Base-by-base conservation (phyloP, 306 rosid species). In the Vigna radiata region DNA sequence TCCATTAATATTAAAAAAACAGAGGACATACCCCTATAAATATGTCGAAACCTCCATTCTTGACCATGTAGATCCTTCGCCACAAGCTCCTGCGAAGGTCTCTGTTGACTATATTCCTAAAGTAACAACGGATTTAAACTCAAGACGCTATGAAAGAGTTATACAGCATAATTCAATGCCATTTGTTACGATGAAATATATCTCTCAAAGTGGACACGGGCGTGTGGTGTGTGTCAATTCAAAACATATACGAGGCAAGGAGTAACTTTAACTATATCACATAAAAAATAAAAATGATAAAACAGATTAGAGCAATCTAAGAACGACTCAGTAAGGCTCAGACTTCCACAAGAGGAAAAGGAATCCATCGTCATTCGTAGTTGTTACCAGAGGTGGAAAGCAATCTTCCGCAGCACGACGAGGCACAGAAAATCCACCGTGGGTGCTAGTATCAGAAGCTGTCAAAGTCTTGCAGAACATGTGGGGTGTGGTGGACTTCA, bases 391-490 rank as follows among this genome's bases (percentile, higher is more conserved):
- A 33, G 98, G 94, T 65, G 98, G 97, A 77, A 94, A 94, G 81
- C 98, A 94, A 80, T 94, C 98, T 82, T 91, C 98, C 2, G 98
- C 98, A 0, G 98, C 98, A 25, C 98, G 92, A 36, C 98, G 92
- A 68, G 98, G 98, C 37, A 94, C 98, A 1, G 98, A 94, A 84
- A 94, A 94, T 19, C 98, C 98, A 14, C 98, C 98, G 76, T 94
- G 98, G 73, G 97, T 91, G 82, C 98, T 94, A 4, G 98, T 94
- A 80, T 94, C 98, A 13, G 98, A 94, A 64, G 98, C 98, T 4
- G 98, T 94, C 3, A 94, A 90, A 37, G 98, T 94, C 90, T 94
- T 94, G 79, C 98, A 94, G 84, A 94, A 94, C 98, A 94, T 94
- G 81, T 94, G 98, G 21, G 98, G 90, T 7, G 96, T 93, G 5